Base-by-base conservation (phyloP, 768 basidiomycete species). In the Pilatotrama ljubarskyi region DNA sequence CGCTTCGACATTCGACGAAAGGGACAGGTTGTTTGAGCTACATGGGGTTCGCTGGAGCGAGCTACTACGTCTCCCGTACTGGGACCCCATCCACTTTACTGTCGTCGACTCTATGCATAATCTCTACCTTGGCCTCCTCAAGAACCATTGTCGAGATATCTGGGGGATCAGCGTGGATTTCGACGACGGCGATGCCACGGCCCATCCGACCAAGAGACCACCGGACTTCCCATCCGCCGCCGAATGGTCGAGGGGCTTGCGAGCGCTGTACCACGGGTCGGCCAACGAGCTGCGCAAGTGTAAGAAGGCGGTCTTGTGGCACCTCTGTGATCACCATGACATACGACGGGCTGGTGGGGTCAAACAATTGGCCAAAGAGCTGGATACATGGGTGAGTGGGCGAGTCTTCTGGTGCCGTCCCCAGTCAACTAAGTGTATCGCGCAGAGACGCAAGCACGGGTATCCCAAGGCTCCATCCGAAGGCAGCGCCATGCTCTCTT, bases 21-120 rank as follows among this genome's bases (percentile, higher is more conserved):
- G 42, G 3, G 42, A 43, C 5, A 17, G 6, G 15, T 18, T 70
- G 11, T 67, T 55, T 36, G 49, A 58, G 26, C 14, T 51, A 5
- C 47, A 57, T 41, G 71, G 72, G 13, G 55, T 73, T 14, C 53
- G 67, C 15, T 74, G 55, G 53, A 64, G 65, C 0, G 59, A 66
- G 17, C 46, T 80, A 8, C 58, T 73, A 17, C 56, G 69, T 4
- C 69, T 80, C 6, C 70, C 72, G 0, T 80, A 80, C 59, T 79
- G 76, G 71, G 69, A 78, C 56, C 70, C 71, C 1, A 61, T 68
- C 11, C 49, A 53, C 10, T 73, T 62, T 44, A 49, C 70, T 10
- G 65, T 75, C 2, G 62, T 78, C 10, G 77, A 80, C 50, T 48
- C 73, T 6, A 78, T 79, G 77, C 79, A 80, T 62, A 71, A 67